Evolutionary conservation across 1,284 basidiomycete species (phyloP).

Genomic region (Gomphus bonarii): DNA sequence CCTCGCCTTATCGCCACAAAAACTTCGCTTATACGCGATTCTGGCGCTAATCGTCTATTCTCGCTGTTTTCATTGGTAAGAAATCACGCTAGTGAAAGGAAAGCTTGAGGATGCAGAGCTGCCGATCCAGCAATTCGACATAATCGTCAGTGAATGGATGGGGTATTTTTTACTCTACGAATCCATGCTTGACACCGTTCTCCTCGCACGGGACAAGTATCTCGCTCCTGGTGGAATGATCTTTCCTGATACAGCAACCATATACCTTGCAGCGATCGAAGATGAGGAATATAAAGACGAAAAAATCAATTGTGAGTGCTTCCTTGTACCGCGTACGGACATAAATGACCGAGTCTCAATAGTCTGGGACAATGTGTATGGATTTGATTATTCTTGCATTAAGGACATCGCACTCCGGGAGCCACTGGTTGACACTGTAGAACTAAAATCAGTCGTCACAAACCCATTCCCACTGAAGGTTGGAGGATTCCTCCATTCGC

Average conservation of each 20-base stretch:
- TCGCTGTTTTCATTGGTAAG: slow-evolving; percentile 29
- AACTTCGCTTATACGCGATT: not conserved
- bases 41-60: slow-evolving; percentile 8
- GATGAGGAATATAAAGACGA: slow-evolving; percentile 99
- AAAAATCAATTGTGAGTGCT: slow-evolving; percentile 89
- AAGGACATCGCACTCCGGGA: slow-evolving; percentile 97
- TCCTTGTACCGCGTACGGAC: not conserved
- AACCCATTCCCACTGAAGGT: slow-evolving; percentile 84
- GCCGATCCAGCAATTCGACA: slow-evolving; percentile 86
- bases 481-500: slow-evolving; percentile 12
- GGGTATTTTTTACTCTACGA: slow-evolving; percentile 95
- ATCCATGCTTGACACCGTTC: slow-evolving; percentile 98
- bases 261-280: slow-evolving; percentile 96
- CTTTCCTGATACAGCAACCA: slow-evolving; percentile 92
- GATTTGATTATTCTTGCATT: slow-evolving; percentile 99
- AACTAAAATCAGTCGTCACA: slow-evolving; percentile 85
- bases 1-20: not conserved
- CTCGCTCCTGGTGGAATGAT: slow-evolving; percentile 85
- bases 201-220: slow-evolving; percentile 95
- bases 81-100: slow-evolving; percentile 93
- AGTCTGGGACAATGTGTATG: slow-evolving; percentile 99
- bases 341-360: slow-evolving; percentile 1
- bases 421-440: slow-evolving; percentile 96
- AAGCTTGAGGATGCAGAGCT: slow-evolving; percentile 91
- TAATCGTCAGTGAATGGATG: slow-evolving; percentile 99